Base-by-base conservation (phyloP, 2,329 filamentous ascomycete genomes). In the Diplodia scrobiculata region DNA sequence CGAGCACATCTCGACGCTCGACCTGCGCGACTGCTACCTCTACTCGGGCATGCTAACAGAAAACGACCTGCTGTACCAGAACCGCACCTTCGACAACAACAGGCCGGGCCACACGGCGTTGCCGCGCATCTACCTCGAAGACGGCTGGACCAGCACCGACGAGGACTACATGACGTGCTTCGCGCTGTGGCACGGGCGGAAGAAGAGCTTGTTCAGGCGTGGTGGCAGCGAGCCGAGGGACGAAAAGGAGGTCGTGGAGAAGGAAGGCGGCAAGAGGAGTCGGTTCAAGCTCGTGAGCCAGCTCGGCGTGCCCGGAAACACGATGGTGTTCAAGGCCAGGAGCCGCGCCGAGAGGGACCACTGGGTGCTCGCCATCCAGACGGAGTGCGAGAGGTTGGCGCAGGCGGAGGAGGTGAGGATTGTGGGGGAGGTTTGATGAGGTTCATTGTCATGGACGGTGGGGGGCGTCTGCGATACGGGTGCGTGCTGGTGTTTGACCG, bases 111-210 rank as follows among this genome's bases (percentile, higher is more conserved):
- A 84, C 64, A 81, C 84, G 67, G 83, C 85, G 2, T 75, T 88
- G 10, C 86, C 87, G 2, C 79, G 85, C 2, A 82, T 87, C 4
- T 89, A 87, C 70, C 81, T 84, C 36, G 81, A 85, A 63, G 86
- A 89, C 68, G 81, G 81, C 19, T 88, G 85, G 83, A 88, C 85
- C 21, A 84, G 80, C 29, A 83, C 82, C 0, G 87, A 89, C 69
- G 86, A 88, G 70, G 87, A 89, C 70, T 83, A 84, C n/a, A 86
- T 87, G 77, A 87, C 85, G 0, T 87, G 84, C 2, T 89, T 89
- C 71, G 86, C 88, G n/a, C 79, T 89, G 50, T 89, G 87, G 87
- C 84, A 87, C 69, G 84, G 83, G 45, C 80, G 82, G 68, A 81
- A 79, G 67, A 87, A 86, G 71, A 82, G 80, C 9, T 83, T 84